Conservation (phyloP, 176 grass and related monocot species). For the Paspalum vaginatum region DNA sequence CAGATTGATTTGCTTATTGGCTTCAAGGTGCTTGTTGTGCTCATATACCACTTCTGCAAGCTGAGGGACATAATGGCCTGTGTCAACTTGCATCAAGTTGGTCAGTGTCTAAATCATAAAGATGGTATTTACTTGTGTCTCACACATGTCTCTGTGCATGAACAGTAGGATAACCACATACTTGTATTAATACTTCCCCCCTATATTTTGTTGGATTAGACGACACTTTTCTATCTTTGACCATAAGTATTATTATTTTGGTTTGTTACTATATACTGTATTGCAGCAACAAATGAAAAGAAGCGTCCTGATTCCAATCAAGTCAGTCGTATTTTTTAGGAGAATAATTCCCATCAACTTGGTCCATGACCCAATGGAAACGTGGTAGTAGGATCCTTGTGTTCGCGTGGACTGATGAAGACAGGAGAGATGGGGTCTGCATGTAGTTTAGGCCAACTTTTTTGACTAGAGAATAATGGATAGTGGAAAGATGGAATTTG, state of each 20-base stretch:
- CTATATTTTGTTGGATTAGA: slow-evolving; percentile 10
- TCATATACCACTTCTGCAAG: slow-evolving; percentile 81
- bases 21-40: slow-evolving; percentile 57
- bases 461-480: slow-evolving; percentile 46
- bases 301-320: neutral
- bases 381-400: slow-evolving; percentile 28
- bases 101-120: slow-evolving; percentile 10
- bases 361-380: slow-evolving; percentile 33
- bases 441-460: slow-evolving; percentile 29
- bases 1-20: slow-evolving; percentile 57
- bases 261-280: neutral
- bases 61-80: slow-evolving; percentile 93
- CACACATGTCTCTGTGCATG: slow-evolving; percentile 18
- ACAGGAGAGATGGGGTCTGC: slow-evolving; percentile 23
- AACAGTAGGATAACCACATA: slow-evolving; percentile 34
- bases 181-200: slow-evolving; percentile 6
- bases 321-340: neutral
- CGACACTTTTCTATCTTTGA: slow-evolving; percentile 16
- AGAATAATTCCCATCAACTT: slow-evolving; percentile 32
- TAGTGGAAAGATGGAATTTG: slow-evolving; percentile 34
- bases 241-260: neutral
- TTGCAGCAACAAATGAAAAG: slow-evolving; percentile 36
- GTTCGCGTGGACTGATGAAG: slow-evolving; percentile 6
- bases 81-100: slow-evolving; percentile 16
- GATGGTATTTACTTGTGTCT: slow-evolving; percentile 27